phyloP scores from a whole-genome alignment of 1,284 basidiomycete genomes.

The Termitomyces sp. region DNA sequence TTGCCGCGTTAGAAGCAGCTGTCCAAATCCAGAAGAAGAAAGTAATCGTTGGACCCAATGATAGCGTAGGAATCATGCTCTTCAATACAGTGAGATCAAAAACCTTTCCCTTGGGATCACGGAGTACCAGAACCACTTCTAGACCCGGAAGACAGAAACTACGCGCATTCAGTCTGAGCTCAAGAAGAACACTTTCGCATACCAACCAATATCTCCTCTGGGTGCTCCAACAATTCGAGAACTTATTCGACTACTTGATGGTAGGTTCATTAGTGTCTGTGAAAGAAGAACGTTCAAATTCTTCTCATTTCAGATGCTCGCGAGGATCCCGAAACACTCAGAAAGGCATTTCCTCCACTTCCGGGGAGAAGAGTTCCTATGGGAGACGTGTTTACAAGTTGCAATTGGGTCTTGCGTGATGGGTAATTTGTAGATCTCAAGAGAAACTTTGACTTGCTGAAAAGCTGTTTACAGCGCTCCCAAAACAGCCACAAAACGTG shows the following conservation, averaged over 20 bases:
- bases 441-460: background rate
- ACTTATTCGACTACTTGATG: conserved; percentile 64
- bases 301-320: conserved; percentile 41
- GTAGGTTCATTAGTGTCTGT: conserved; percentile 33
- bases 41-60: conserved; percentile 81
- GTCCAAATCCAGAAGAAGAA: conserved; percentile 86
- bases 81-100: conserved; percentile 79
- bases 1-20: conserved; percentile 74
- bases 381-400: conserved; percentile 83
- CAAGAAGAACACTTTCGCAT: conserved; percentile 71
- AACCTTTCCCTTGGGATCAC: conserved; percentile 16
- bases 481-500: conserved; percentile 83
- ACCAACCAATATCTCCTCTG: conserved; percentile 73
- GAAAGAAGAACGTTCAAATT: background rate
- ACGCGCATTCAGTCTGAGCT: conserved; percentile 56
- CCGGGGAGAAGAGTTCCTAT: conserved; percentile 54
- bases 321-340: conserved; percentile 51
- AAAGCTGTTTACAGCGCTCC: conserved; percentile 52
- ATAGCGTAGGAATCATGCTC: conserved; percentile 84
- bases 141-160: conserved; percentile 49
- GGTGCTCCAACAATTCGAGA: conserved; percentile 78
- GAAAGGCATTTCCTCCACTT: conserved; percentile 56
- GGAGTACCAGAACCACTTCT: conserved; percentile 13
- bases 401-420: conserved; percentile 83
- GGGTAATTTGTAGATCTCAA: conserved; percentile 42